Conservation (phyloP, 2,329 filamentous ascomycete species). For the Penicillium corylophilum region DNA sequence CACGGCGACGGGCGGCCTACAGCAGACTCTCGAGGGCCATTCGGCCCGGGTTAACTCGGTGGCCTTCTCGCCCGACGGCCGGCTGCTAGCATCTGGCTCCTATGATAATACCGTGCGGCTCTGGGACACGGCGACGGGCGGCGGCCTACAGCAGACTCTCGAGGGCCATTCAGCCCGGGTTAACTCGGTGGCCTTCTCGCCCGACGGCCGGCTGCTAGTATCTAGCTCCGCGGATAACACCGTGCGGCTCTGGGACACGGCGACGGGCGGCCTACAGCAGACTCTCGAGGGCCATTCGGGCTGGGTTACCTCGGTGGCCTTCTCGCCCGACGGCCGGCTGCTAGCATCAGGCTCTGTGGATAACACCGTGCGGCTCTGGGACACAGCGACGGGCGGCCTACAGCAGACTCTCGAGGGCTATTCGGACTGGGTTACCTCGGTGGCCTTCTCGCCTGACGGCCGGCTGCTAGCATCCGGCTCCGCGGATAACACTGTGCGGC, state of each 20-base stretch:
- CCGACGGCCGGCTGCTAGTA: conserved; percentile 1
- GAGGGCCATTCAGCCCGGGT: background rate
- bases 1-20: background rate
- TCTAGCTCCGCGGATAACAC: conserved; percentile 1
- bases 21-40: background rate
- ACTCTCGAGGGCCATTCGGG: background rate
- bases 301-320: background rate
- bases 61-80: background rate
- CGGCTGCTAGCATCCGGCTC: background rate
- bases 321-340: background rate
- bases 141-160: too few species aligned
- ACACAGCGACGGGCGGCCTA: too few species aligned
- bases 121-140: background rate
- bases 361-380: too few species aligned
- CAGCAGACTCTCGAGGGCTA: conserved; percentile 2
- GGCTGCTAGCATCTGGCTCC: background rate
- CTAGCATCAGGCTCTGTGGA: too few species aligned
- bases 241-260: background rate
- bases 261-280: background rate
- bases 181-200: conserved; percentile 1
- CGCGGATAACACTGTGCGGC: conserved; percentile 6
- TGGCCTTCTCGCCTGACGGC: conserved; percentile 1
- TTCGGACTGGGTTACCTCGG: background rate
- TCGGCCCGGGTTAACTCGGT: background rate
- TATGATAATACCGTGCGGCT: conserved; percentile 7